phyloP scores from a whole-genome alignment of 176 grass and related monocot species.

The Rhynchospora pubera region DNA sequence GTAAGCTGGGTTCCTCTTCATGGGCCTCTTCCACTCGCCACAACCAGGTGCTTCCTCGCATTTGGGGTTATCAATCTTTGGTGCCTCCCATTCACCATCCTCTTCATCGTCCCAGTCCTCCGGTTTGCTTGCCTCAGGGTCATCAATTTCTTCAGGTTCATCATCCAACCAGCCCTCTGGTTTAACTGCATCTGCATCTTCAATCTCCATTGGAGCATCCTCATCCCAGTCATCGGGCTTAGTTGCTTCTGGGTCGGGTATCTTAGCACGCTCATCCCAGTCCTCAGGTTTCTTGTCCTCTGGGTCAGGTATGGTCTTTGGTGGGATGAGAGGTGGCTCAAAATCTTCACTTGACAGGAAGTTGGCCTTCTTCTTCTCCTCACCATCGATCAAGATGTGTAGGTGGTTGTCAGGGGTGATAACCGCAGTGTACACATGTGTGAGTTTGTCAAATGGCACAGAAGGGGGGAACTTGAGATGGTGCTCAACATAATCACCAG shows the following conservation, averaged over 20 bases:
- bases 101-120: constrained; percentile 99
- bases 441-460: constrained; percentile 80
- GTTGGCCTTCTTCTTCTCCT: constrained; percentile 79
- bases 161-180: constrained; percentile 96
- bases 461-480: constrained; percentile 90
- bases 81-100: constrained; percentile 93
- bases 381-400: constrained; percentile 80
- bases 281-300: constrained; percentile 99
- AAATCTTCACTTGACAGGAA: constrained; percentile 82
- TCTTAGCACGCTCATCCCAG: constrained; percentile 92
- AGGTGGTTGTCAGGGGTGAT: constrained; percentile 82
- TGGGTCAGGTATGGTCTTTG: constrained; percentile 88
- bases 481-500: constrained; percentile 82
- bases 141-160: constrained; percentile 89
- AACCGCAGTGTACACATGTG: constrained; percentile 93
- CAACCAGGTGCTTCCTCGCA: constrained; percentile 89
- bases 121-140: constrained; percentile 76
- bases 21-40: constrained; percentile 93
- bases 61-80: constrained; percentile 90
- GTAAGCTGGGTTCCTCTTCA: constrained; percentile 87
- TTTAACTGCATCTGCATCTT: constrained; percentile 76
- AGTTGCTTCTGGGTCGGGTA: constrained; percentile 61
- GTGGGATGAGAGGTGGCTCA: constrained; percentile 76
- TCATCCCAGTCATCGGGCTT: constrained; percentile 99
- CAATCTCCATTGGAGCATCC: constrained; percentile 85